A percentile compares a stretch with the other conserved stretches of the same genome.
Evolutionary conservation across 2,329 filamentous ascomycete species (phyloP).

Genomic region (Ophiostoma sp.): DNA sequence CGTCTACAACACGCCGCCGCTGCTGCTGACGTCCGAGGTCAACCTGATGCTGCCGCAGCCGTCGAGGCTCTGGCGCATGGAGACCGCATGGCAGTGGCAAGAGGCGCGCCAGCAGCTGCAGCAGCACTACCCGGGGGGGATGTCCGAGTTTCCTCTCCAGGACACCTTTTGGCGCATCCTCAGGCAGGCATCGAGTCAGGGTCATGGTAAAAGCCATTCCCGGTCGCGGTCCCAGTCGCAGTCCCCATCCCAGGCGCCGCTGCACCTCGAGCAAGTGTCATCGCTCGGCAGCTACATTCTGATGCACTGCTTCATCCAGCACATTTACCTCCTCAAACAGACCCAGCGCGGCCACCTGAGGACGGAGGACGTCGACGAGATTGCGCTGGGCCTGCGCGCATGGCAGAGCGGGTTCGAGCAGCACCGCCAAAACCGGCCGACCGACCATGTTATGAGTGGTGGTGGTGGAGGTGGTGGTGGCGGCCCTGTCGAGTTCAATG

Average conservation of each 20-base stretch:
- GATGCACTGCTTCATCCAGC: conserved; percentile 66
- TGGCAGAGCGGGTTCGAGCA: conserved; percentile 58
- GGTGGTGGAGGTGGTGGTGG: conserved; percentile 33
- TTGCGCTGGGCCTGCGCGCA: conserved; percentile 50
- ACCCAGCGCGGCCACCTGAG: conserved; percentile 45
- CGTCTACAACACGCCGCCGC: conserved; percentile 55
- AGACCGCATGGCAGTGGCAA: conserved; percentile 56
- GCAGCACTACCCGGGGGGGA: conserved; percentile 47
- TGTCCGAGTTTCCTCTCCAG: conserved; percentile 52
- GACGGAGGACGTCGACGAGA: conserved; percentile 52
- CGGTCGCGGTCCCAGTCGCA: neutral
- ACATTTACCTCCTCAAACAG: conserved; percentile 65
- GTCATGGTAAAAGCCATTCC: neutral
- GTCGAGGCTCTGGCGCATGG: conserved; percentile 53
- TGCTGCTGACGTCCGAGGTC: conserved; percentile 56
- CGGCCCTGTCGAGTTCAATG: conserved; percentile 62
- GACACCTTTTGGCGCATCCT: conserved; percentile 39
- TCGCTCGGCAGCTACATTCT: conserved; percentile 65
- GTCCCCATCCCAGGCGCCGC: neutral
- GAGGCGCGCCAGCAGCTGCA: conserved; percentile 45
- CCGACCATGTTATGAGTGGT: conserved; percentile 33
- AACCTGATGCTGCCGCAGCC: conserved; percentile 51
- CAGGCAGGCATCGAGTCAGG: conserved; percentile 33
- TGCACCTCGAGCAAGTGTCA: conserved; percentile 46
- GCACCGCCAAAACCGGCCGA: conserved; percentile 43